phyloP scores from a whole-genome alignment of 208 protist species.

The Wallacemonas sp. region DNA sequence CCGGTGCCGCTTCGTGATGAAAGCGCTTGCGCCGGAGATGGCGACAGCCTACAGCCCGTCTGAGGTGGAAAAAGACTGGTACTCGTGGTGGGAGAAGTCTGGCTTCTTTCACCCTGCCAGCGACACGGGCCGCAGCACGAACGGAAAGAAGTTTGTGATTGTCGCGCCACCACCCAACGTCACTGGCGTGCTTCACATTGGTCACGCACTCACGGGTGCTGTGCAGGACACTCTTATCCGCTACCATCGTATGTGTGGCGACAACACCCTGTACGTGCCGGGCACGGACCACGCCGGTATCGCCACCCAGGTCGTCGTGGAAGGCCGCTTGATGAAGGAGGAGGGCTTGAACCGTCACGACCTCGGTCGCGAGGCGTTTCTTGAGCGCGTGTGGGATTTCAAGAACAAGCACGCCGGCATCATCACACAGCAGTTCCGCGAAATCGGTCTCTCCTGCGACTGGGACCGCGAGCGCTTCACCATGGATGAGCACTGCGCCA shows the following conservation, averaged over 20 bases:
- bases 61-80: conserved; percentile 97
- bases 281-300: conserved; percentile 99
- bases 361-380: conserved; percentile 96
- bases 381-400: conserved; percentile 98
- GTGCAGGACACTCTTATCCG: conserved; percentile 96
- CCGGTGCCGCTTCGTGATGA: conserved; percentile 62
- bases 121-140: conserved; percentile 65
- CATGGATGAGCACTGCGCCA: conserved; percentile 94
- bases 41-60: conserved; percentile 91
- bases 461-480: conserved; percentile 99
- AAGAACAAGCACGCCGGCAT: conserved; percentile 95
- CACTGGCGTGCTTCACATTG: conserved; percentile 99
- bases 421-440: conserved; percentile 96
- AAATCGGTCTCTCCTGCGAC: conserved; percentile 98
- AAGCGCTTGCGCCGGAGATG: conserved; percentile 80
- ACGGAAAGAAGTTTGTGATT: conserved; percentile 93
- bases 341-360: conserved; percentile 93
- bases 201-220: conserved; percentile 98
- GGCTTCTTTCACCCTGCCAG: conserved; percentile 95
- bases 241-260: conserved; percentile 97
- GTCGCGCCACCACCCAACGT: conserved; percentile 99
- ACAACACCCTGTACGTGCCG: conserved; percentile 98
- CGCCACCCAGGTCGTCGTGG: conserved; percentile 98
- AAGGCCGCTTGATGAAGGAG: conserved; percentile 94
- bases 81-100: conserved; percentile 97